Conservation (phyloP, 1,284 basidiomycete species). For the Ceratobasidium sp. region DNA sequence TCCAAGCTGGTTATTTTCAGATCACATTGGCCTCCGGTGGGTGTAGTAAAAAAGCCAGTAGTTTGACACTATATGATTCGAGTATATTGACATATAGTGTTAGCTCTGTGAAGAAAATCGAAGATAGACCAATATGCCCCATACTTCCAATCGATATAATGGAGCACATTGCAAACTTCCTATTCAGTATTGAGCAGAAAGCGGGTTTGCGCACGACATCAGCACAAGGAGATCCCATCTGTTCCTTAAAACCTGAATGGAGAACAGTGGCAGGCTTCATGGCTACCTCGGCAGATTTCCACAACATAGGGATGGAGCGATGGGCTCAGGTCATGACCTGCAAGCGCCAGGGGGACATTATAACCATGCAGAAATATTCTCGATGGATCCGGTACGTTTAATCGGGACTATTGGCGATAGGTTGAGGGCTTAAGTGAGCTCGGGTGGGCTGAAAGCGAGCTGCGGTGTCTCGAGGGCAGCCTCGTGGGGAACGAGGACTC, state of each 20-base stretch:
- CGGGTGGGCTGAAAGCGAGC: neutral
- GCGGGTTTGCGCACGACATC: neutral
- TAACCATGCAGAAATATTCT: neutral
- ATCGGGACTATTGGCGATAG: neutral
- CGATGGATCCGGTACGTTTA: neutral
- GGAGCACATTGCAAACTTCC: constrained; percentile 6
- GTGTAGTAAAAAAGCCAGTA: too few species aligned
- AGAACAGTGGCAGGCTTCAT: constrained; percentile 8
- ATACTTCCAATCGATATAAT: constrained; percentile 1
- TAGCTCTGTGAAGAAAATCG: neutral
- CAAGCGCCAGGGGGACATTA: neutral
- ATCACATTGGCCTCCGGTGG: too few species aligned
- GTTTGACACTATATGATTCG: too few species aligned
- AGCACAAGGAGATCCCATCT: neutral
- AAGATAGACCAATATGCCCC: neutral
- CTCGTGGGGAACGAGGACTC: neutral
- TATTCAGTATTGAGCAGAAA: neutral
- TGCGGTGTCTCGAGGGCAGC: neutral
- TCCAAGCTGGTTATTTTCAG: too few species aligned
- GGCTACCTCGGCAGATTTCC: neutral
- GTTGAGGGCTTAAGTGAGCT: neutral
- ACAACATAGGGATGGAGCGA: constrained; percentile 8
- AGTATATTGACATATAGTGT: too few species aligned
- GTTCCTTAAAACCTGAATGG: constrained; percentile 7
- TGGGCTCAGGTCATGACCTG: constrained; percentile 8